Conservation (phyloP, 352 stramenopile species). For the Globisporangium ultimum region DNA sequence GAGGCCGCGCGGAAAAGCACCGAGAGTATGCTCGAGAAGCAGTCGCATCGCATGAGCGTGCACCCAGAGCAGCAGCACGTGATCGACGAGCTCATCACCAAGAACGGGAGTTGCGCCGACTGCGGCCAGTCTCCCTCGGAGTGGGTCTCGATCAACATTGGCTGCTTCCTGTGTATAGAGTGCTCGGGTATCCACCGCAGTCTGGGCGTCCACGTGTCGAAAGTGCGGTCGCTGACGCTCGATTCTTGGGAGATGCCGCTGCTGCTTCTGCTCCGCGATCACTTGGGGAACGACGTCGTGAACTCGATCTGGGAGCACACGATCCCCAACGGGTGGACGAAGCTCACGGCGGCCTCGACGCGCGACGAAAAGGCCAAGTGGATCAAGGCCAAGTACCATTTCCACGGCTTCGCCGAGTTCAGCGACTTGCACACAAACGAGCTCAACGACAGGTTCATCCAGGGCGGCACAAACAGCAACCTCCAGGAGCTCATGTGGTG, state of each 20-base stretch:
- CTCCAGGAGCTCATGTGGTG: slow-evolving; percentile 72
- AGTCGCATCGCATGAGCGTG: slow-evolving; percentile 77
- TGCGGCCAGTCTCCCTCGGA: slow-evolving; percentile 82
- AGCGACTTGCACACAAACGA: slow-evolving; percentile 22
- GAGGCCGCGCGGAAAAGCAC: slow-evolving; percentile 77
- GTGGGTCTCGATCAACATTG: slow-evolving; percentile 97
- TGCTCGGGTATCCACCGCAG: slow-evolving; percentile 96
- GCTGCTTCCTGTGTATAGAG: slow-evolving; percentile 95
- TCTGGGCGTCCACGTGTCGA: slow-evolving; percentile 96
- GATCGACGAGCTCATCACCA: slow-evolving; percentile 53
- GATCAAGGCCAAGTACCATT: slow-evolving; percentile 87
- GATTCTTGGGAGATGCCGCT: slow-evolving; percentile 88
- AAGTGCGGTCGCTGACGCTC: slow-evolving; percentile 90
- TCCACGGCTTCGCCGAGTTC: slow-evolving; percentile 59
- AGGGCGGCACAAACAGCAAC: slow-evolving; percentile 31
- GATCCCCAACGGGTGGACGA: slow-evolving; percentile 47
- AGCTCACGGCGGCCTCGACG: slow-evolving; percentile 37
- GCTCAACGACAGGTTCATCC: slow-evolving; percentile 46
- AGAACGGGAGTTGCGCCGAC: slow-evolving; percentile 66
- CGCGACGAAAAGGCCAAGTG: slow-evolving; percentile 76
- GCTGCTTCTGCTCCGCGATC: slow-evolving; percentile 54
- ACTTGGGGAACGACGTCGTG: slow-evolving; percentile 66
- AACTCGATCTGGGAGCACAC: slow-evolving; percentile 72
- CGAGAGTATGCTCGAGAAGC: slow-evolving; percentile 78
- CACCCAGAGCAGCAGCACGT: slow-evolving; percentile 75